Evolutionary conservation across 306 rosid species (phyloP).

Genomic region (Elaeagnus macrophylla): DNA sequence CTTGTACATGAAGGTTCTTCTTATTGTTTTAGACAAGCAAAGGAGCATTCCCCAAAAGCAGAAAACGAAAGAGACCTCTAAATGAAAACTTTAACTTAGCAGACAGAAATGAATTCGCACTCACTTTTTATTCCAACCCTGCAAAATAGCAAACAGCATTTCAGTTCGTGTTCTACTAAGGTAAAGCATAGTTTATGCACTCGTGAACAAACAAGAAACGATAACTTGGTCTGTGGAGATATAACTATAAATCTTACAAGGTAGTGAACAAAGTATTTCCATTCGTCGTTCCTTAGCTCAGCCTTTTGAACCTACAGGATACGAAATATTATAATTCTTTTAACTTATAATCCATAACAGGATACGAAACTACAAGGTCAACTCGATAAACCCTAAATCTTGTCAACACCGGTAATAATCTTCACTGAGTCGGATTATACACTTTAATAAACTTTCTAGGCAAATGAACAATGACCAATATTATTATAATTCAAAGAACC

Average conservation of each 20-base stretch:
- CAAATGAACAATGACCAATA: not conserved
- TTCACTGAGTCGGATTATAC: not conserved
- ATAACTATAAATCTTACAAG: slow-evolving; percentile 53
- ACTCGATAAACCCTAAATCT: not conserved
- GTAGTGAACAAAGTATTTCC: slow-evolving; percentile 96
- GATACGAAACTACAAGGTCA: not conserved
- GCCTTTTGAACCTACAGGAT: slow-evolving; percentile 67
- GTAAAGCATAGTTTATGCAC: not conserved
- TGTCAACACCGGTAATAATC: not conserved
- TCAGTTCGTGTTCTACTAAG: slow-evolving; percentile 6
- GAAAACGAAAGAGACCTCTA: too few species aligned
- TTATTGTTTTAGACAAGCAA: too few species aligned
- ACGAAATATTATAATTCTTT: slow-evolving; percentile 12
- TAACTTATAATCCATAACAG: not conserved
- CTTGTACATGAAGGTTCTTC: not conserved
- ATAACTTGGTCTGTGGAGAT: not conserved
- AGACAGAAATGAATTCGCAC: slow-evolving; percentile 21
- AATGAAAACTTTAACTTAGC: slow-evolving; percentile 10
- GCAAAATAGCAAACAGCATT: slow-evolving; percentile 41
- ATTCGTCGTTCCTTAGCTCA: slow-evolving; percentile 69
- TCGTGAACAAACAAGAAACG: not conserved
- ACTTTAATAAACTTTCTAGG: not conserved
- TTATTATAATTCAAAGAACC: slow-evolving; percentile 18
- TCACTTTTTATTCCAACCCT: slow-evolving; percentile 99
- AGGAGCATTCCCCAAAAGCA: too few species aligned